Conservation (phyloP, 2,329 filamentous ascomycete genomes). For the Colletotrichum sp. region DNA sequence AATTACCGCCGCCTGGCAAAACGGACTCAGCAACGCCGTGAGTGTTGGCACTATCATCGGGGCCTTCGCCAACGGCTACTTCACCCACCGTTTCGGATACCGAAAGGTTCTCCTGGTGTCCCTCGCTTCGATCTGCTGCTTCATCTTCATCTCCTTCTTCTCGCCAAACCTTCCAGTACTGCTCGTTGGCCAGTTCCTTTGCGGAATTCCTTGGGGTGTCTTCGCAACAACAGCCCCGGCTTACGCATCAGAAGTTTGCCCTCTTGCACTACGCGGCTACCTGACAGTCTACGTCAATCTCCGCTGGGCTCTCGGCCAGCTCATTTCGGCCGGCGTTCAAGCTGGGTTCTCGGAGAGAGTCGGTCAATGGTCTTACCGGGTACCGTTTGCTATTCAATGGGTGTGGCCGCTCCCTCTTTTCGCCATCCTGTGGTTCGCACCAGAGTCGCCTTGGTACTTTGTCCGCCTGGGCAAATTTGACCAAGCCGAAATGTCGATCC, state of each 20-base stretch:
- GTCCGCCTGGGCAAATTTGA: background rate
- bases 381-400: constrained; percentile 30
- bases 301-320: background rate
- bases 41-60: constrained; percentile 53
- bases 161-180: constrained; percentile 40
- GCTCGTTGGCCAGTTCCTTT: constrained; percentile 47
- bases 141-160: constrained; percentile 54
- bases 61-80: constrained; percentile 48
- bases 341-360: constrained; percentile 25
- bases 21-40: constrained; percentile 47
- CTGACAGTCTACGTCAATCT: constrained; percentile 24
- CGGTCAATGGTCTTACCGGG: constrained; percentile 27
- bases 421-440: constrained; percentile 4
- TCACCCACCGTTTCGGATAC: constrained; percentile 48
- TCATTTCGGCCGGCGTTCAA: constrained; percentile 31
- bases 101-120: constrained; percentile 47
- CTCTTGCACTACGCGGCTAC: constrained; percentile 44
- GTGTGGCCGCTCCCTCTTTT: constrained; percentile 24
- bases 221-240: constrained; percentile 49
- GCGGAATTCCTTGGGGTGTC: constrained; percentile 50
- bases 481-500: background rate
- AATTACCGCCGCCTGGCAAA: constrained; percentile 55
- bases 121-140: constrained; percentile 39
- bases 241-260: constrained; percentile 50
- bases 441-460: background rate